Base-by-base conservation (phyloP, 352 stramenopile species). In the Globisporangium lucens region DNA sequence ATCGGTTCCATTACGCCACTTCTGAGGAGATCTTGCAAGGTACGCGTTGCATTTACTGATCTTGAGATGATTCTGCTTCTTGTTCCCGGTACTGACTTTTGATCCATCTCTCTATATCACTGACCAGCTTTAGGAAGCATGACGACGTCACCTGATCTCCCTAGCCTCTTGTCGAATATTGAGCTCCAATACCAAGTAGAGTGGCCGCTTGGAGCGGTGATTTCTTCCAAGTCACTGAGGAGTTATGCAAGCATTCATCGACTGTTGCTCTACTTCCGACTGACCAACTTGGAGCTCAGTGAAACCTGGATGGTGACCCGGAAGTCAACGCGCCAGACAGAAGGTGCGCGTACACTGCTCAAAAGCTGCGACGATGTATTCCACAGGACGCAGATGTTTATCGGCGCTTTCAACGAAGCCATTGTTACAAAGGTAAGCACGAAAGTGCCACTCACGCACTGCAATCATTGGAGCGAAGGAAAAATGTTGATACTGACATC, bases 1-100 rank as follows among this genome's bases (percentile, higher is more conserved):
- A 77, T 30, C 71, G 56, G 12, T 93, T 91, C 51, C 64, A 78
- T 20, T 93, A 91, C 51, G 73, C 70, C 4, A 66, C 78, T 2
- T 77, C 74, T 10, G 33, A 77, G 9, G 33, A 56, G 52, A 68
- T 89, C 17, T 71, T 79, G 36, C 46, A 76, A 77, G 67, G 85
- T 93, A 70, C 15, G 36, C 17, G 17, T n/a, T 36, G 7, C 20
- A 20, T 12, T 38, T 2, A 20, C 5, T 61, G 43, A 9, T 41
- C 8, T 41, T 36, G 5, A 15, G 7, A 7, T 52, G 38, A 12
- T 30, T 12, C 13, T 51, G 1, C 56, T 24, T 7, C n/a, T 56
- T 57, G 12, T 57, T 61, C 36, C 3, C 24, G 51, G 1, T 17
- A 24, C 4, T 38, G 15, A 56, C 35, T 38, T 56, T 5, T 35